Percentiles rank a stretch among this genome's conserved stretches.
These are phyloP conservation scores for Phytophthora pinifolia DNA, from an alignment of 352 stramenopile species.

Conservation along the genomic window DNA sequence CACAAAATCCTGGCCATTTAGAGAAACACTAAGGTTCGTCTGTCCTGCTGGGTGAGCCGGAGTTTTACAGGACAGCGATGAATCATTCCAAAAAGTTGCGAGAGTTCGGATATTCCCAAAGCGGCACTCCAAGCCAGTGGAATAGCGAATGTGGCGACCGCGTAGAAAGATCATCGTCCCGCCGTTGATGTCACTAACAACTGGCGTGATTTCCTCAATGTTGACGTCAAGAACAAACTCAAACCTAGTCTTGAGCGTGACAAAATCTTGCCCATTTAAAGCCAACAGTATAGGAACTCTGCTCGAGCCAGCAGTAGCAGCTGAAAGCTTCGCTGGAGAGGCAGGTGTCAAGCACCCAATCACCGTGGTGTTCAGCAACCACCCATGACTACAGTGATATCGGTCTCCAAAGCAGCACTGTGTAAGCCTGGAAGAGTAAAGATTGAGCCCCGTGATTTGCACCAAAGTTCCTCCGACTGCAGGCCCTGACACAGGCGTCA, in stretches of 20 bases:
- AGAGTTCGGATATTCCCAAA: constrained; percentile 46
- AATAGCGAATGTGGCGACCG: constrained; percentile 71
- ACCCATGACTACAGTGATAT: constrained; percentile 38
- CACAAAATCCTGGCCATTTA: constrained; percentile 73
- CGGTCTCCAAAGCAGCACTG: constrained; percentile 66
- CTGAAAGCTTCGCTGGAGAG: constrained; percentile 24
- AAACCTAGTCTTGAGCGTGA: constrained; percentile 44
- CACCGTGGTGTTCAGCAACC: constrained; percentile 33
- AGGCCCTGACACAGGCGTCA: constrained; percentile 50
- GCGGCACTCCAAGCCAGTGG: constrained; percentile 44
- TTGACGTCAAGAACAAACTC: constrained; percentile 54
- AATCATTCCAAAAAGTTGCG: constrained; percentile 62
- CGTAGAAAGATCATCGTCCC: constrained; percentile 56
- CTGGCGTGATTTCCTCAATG: constrained; percentile 47
- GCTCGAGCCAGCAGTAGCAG: constrained; percentile 16
- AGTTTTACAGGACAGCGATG: constrained; percentile 55
- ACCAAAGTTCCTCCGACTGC: constrained; percentile 53
- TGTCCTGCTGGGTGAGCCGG: constrained; percentile 35
- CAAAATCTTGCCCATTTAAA: constrained; percentile 79
- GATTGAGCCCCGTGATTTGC: constrained; percentile 50
- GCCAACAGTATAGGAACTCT: constrained; percentile 57
- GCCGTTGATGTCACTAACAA: constrained; percentile 42
- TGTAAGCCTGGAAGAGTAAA: constrained; percentile 55
- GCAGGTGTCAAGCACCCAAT: constrained; percentile 41
- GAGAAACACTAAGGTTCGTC: constrained; percentile 46